These are phyloP conservation scores for Sporothrix protearum DNA, from an alignment of 2,329 filamentous ascomycete genomes.

Conservation along the genomic window DNA sequence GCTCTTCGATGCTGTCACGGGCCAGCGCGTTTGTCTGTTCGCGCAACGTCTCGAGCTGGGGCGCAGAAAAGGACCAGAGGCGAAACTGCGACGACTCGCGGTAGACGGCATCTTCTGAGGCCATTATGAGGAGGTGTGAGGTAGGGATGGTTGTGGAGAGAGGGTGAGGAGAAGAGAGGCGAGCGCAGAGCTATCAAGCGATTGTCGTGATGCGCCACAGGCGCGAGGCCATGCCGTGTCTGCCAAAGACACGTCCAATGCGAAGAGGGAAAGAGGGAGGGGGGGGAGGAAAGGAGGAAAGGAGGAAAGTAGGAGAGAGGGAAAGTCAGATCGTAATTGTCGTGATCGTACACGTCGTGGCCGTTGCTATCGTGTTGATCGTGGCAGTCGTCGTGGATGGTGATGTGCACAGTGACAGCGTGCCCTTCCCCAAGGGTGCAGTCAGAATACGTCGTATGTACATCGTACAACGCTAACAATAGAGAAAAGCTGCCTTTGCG, in stretches of 20 bases:
- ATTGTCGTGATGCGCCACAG: constrained; percentile 16
- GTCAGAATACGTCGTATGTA: not conserved
- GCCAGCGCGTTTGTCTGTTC: constrained; percentile 76
- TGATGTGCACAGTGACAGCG: not conserved
- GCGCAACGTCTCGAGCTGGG: constrained; percentile 68
- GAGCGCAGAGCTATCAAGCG: not conserved
- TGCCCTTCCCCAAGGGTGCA: not conserved
- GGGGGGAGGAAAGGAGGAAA: too few species aligned
- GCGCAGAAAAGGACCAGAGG: constrained; percentile 84
- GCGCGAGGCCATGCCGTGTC: constrained; percentile 7
- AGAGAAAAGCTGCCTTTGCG: not conserved
- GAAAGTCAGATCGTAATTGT: not conserved
- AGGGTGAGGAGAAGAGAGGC: not conserved
- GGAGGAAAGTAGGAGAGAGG: not conserved
- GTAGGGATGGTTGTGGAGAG: not conserved
- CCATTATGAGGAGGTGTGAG: constrained; percentile 47
- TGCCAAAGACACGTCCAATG: not conserved
- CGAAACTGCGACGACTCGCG: constrained; percentile 84
- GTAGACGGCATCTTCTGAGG: constrained; percentile 86
- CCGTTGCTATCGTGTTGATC: not conserved
- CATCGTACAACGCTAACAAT: not conserved
- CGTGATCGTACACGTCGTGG: not conserved
- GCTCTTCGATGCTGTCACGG: constrained; percentile 54
- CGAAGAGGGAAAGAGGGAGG: too few species aligned
- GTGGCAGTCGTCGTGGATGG: not conserved